Conservation (phyloP, 2,329 filamentous ascomycete species). For the Geosmithia flava region DNA sequence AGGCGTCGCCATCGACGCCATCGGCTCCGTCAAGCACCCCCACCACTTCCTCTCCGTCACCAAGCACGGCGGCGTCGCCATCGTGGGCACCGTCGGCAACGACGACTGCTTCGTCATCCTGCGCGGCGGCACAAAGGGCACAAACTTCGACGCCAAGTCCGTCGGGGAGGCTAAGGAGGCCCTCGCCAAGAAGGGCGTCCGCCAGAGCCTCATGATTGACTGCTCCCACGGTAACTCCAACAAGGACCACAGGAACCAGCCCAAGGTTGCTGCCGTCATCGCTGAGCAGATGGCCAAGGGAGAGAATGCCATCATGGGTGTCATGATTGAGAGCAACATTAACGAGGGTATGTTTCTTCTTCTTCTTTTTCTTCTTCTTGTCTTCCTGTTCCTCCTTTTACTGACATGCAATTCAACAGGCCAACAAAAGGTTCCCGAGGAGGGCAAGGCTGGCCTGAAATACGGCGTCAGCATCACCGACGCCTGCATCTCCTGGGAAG, state of each 20-base stretch:
- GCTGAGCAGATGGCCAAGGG: constrained; percentile 78
- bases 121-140: constrained; percentile 81
- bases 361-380: neutral
- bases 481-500: constrained; percentile 90
- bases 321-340: constrained; percentile 99
- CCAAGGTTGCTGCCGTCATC: constrained; percentile 73
- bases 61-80: constrained; percentile 89
- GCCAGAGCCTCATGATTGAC: constrained; percentile 84
- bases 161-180: constrained; percentile 74
- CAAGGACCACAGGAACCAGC: constrained; percentile 97
- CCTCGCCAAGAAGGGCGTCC: constrained; percentile 60
- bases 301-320: constrained; percentile 82
- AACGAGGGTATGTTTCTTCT: constrained; percentile 57
- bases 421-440: constrained; percentile 79
- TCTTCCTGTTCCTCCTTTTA: neutral
- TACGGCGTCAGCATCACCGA: constrained; percentile 97
- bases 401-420: constrained; percentile 30
- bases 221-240: constrained; percentile 94
- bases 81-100: constrained; percentile 89
- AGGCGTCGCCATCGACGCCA: constrained; percentile 85
- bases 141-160: constrained; percentile 83
- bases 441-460: constrained; percentile 75
- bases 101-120: constrained; percentile 96
- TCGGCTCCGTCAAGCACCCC: constrained; percentile 80
- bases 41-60: constrained; percentile 98